Conservation (phyloP, 192 early-diverging fungal species). For the Geranomyces variabilis region DNA sequence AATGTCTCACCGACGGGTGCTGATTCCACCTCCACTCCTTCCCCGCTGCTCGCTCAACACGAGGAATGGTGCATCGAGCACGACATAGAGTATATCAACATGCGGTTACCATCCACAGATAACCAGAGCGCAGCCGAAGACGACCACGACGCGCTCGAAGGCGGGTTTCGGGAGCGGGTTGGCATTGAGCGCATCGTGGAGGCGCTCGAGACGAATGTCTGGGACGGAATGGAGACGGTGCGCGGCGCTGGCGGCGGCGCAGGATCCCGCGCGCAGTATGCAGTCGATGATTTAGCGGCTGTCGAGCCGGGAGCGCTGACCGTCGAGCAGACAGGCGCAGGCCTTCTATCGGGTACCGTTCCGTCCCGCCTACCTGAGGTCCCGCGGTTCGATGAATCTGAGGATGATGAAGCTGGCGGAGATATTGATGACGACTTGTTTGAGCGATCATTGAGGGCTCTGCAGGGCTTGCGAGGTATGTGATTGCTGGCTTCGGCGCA, state of each 20-base stretch:
- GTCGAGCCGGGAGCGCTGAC: not conserved
- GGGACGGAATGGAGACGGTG: slow-evolving; percentile 57
- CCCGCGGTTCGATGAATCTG: not conserved
- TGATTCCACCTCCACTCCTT: not conserved
- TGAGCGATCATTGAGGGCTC: slow-evolving; percentile 49
- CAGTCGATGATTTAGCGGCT: not conserved
- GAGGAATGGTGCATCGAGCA: slow-evolving; percentile 67
- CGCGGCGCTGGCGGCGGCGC: slow-evolving; percentile 18
- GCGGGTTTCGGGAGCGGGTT: slow-evolving; percentile 42
- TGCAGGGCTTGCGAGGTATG: slow-evolving; percentile 57
- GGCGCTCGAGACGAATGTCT: slow-evolving; percentile 65
- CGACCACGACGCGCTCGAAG: slow-evolving; percentile 32
- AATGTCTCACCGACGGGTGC: slow-evolving; percentile 5
- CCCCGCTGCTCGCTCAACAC: slow-evolving; percentile 15
- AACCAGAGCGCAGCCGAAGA: not conserved
- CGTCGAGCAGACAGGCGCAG: not conserved
- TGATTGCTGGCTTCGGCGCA: too few relatives aligned
- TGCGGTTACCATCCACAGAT: slow-evolving; percentile 36
- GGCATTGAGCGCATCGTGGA: slow-evolving; percentile 64
- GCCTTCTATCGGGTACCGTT: not conserved
- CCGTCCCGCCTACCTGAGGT: not conserved
- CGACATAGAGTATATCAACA: slow-evolving; percentile 68
- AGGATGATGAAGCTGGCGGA: slow-evolving; percentile 15
- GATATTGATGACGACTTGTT: slow-evolving; percentile 60
- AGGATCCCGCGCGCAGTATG: not conserved